These are phyloP conservation scores for Aechmea fasciata DNA, from an alignment of 176 grass and related monocot species.

Conservation along the genomic window DNA sequence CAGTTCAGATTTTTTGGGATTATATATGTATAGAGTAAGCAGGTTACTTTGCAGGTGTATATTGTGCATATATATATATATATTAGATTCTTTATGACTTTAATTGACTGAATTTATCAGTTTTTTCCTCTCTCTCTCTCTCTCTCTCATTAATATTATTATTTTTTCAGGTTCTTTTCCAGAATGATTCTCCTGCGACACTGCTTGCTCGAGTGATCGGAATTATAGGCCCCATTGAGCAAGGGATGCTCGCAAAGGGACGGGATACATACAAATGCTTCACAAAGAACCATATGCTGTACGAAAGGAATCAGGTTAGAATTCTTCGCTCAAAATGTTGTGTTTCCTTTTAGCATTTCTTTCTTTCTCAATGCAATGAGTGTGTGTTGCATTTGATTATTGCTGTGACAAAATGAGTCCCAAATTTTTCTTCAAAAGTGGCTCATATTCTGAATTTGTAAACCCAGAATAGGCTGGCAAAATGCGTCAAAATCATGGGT, in stretches of 20 bases:
- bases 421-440: too few species aligned
- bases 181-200: constrained; percentile 98
- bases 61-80: too few species aligned
- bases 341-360: background rate
- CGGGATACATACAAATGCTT: constrained; percentile 97
- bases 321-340: constrained; percentile 5
- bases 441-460: background rate
- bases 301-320: constrained; percentile 97
- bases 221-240: constrained; percentile 82
- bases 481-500: background rate
- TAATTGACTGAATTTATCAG: background rate
- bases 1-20: too few species aligned
- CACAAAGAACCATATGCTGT: constrained; percentile 97
- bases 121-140: too few species aligned
- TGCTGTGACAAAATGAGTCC: too few species aligned
- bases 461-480: too few species aligned
- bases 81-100: background rate
- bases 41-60: too few species aligned
- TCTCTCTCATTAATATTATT: background rate
- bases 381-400: too few species aligned
- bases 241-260: constrained; percentile 95
- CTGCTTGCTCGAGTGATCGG: constrained; percentile 86
- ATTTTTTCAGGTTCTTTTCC: constrained; percentile 57
- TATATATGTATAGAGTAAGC: too few species aligned
- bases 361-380: background rate